Conservation (phyloP, 371 early-diverging fungal species). For the Umbelopsis sp. region DNA sequence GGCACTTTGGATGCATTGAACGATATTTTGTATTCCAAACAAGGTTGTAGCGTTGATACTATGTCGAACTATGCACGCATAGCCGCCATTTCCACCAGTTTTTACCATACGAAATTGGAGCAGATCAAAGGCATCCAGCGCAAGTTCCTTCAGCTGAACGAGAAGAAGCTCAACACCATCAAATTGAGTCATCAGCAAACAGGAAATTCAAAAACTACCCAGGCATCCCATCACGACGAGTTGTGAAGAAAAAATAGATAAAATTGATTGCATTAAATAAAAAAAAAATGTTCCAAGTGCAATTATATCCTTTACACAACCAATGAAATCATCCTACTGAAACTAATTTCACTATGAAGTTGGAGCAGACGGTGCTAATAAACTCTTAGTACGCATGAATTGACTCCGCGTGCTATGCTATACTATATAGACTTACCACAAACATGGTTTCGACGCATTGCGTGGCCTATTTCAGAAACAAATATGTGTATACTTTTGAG, state of each 20-base stretch:
- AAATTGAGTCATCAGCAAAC: constrained; percentile 25
- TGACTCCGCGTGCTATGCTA: background rate
- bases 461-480: constrained; percentile 23
- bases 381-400: no score
- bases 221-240: constrained; percentile 21
- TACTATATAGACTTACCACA: constrained; percentile 5
- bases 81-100: constrained; percentile 27
- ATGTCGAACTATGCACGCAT: constrained; percentile 30
- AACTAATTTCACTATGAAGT: background rate
- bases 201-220: constrained; percentile 23
- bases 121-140: constrained; percentile 35
- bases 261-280: background rate
- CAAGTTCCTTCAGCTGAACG: constrained; percentile 39
- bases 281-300: background rate
- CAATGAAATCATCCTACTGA: no score
- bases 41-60: constrained; percentile 35
- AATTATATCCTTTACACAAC: background rate
- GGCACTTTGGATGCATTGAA: constrained; percentile 21
- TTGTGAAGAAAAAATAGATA: constrained; percentile 23
- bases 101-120: constrained; percentile 28
- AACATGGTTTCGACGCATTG: constrained; percentile 24
- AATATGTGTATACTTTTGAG: background rate
- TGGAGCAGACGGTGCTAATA: background rate
- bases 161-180: background rate
- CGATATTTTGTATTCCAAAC: constrained; percentile 4